These are phyloP conservation scores for Rubia tinctorum DNA, from an alignment of 305 asterid genomes.

Conservation along the genomic window DNA sequence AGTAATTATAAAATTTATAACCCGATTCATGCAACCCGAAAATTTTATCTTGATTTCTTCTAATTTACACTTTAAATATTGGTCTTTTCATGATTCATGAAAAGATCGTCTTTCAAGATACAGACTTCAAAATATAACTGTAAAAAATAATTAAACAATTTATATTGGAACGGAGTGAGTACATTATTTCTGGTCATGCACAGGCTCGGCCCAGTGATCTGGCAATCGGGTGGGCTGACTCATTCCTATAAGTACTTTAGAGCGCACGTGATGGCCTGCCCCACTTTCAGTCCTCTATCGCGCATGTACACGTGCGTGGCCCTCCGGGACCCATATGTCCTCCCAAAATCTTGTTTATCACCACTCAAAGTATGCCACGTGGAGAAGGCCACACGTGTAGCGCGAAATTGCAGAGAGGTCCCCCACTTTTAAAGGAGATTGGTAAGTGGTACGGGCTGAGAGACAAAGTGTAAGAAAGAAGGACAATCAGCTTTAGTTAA, in stretches of 20 bases:
- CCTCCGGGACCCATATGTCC: slow-evolving; percentile 14
- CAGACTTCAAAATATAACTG: no score
- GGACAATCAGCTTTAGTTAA: slow-evolving; percentile 23
- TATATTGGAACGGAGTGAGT: no score
- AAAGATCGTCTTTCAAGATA: no score
- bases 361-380: slow-evolving; percentile 18
- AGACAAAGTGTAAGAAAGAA: neutral
- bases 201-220: slow-evolving; percentile 21
- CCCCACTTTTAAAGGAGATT: neutral
- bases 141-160: no score
- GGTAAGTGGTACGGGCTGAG: neutral
- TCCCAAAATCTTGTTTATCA: neutral
- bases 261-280: slow-evolving; percentile 58
- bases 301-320: slow-evolving; percentile 61
- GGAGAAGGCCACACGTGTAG: slow-evolving; percentile 34
- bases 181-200: neutral
- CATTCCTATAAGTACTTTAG: slow-evolving; percentile 28
- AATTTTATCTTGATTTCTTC: no score
- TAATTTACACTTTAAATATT: no score
- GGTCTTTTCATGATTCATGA: no score
- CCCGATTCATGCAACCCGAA: no score
- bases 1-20: no score
- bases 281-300: slow-evolving; percentile 31
- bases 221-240: slow-evolving; percentile 26
- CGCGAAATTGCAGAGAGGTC: neutral